These are phyloP conservation scores for Rhododendron ovatum DNA, from an alignment of 148 eudicot genomes.

Conservation along the genomic window DNA sequence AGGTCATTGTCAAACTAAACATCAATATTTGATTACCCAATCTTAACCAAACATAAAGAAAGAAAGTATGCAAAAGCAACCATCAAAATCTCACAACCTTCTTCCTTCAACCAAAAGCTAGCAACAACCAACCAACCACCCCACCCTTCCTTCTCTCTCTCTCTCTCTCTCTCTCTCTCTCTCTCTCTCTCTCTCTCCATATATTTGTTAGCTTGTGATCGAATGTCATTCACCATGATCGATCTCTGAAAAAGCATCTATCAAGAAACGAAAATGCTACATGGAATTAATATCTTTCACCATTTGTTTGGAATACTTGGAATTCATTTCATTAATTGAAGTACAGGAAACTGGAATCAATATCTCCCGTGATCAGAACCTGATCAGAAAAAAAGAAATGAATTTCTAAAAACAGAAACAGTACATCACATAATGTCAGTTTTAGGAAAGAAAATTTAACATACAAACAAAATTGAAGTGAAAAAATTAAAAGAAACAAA, in stretches of 20 bases:
- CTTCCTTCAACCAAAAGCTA: neutral
- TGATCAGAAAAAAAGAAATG: neutral
- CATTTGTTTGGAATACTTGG: neutral
- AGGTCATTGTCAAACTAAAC: neutral
- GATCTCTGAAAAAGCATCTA: neutral
- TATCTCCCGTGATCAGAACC: neutral
- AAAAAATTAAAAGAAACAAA: neutral
- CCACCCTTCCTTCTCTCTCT: neutral
- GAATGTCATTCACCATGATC: neutral
- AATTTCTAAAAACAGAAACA: neutral
- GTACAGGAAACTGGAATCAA: neutral
- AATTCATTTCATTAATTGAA: neutral
- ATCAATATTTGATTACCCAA: neutral
- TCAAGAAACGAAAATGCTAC: neutral
- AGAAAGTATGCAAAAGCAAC: neutral
- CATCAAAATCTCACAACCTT: neutral
- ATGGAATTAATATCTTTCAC: neutral
- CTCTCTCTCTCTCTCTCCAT: neutral
- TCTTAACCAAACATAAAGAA: neutral
- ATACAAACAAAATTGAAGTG: neutral
- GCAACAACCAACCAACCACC: neutral
- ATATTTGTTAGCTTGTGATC: neutral
- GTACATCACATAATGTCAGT: neutral
- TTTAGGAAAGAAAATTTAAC: neutral
- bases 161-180: neutral